Evolutionary conservation across 2,329 filamentous ascomycete species (phyloP), one percentile per base, ranked within the genome.

Genomic region (Nemania bipapillata): DNA sequence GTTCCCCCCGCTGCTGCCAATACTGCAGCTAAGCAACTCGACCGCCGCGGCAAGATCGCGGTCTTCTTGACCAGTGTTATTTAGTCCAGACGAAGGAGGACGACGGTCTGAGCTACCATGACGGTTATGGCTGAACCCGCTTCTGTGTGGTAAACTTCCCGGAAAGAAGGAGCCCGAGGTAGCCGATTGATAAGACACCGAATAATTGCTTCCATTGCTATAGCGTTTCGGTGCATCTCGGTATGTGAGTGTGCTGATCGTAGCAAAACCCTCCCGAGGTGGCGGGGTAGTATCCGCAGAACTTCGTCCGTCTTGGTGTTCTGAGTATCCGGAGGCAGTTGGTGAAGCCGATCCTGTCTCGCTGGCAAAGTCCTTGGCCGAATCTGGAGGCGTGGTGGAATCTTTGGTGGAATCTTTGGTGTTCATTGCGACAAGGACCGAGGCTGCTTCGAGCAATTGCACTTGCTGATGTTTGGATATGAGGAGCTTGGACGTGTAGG

Each of bases 381-480:
- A 90, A 66, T 90, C 88, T 30, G 89, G 88, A 53, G 90, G 86
- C 4, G 89, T 90, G 55, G 85, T 86, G 70, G 83, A 81, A 53
- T 82, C 80, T 62, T 79, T 90, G 55, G 85, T 86, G 70, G 83
- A 81, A 53, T 82, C 80, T 62, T 79, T 79, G 79, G 82, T 68
- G 78, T 90, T 97, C 94, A 99, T 98, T 77, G 90, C 91, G 67
- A 98, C 91, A 72, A 99, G 86, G 60, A 98, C 96, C n/a, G 94
- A 97, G 45, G 96, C 96, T 47, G 96, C 96, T 82, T 99, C 96
- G 68, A 99, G 88, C 69, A 99, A 87, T 81, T 99, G 96, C 61
- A 99, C 96, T 84, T 99, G 96, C 83, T 99, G 96, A 81, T 99
- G 96, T 87, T 99, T 99, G 76, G 95, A 98, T 76, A 99, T 98